Evolutionary conservation across 306 rosid genomes (phyloP).

Genomic region (Prunus davidiana): DNA sequence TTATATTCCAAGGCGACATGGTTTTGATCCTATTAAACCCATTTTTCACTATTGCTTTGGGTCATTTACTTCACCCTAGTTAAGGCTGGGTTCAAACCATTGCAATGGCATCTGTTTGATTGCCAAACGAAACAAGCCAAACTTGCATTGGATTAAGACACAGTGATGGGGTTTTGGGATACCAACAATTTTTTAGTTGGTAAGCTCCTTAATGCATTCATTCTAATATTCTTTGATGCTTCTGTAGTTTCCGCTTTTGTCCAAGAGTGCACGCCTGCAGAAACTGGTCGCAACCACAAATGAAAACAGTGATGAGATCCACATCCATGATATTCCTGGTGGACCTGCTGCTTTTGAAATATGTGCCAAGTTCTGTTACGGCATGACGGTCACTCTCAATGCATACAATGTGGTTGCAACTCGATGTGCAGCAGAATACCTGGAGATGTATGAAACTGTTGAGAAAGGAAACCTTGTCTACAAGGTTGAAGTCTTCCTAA

Average conservation of each 20-base stretch:
- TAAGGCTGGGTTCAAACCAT: background rate
- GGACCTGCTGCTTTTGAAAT: slow-evolving; percentile 96
- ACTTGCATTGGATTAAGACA: background rate
- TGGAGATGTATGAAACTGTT: slow-evolving; percentile 80
- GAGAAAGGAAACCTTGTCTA: slow-evolving; percentile 92
- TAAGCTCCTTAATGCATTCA: background rate
- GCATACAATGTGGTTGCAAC: slow-evolving; percentile 91
- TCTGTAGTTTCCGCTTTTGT: slow-evolving; percentile 84
- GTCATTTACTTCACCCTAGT: background rate
- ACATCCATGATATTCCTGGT: slow-evolving; percentile 80
- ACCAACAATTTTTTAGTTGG: background rate
- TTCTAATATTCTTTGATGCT: slow-evolving; percentile 13
- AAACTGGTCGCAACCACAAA: slow-evolving; percentile 56
- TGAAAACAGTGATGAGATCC: slow-evolving; percentile 55
- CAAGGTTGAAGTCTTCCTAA: slow-evolving; percentile 94
- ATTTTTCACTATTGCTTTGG: background rate
- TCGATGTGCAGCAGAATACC: slow-evolving; percentile 91
- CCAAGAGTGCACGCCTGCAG: slow-evolving; percentile 80
- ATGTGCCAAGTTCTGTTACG: slow-evolving; percentile 91
- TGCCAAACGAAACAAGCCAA: background rate
- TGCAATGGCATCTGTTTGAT: background rate
- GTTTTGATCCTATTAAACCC: background rate
- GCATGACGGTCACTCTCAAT: slow-evolving; percentile 88
- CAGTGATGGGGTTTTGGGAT: background rate
- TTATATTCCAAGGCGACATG: background rate